Evolutionary conservation across 148 eudicot genomes (phyloP), one percentile per base, ranked within the genome.

Genomic region (Diospyros lotus): DNA sequence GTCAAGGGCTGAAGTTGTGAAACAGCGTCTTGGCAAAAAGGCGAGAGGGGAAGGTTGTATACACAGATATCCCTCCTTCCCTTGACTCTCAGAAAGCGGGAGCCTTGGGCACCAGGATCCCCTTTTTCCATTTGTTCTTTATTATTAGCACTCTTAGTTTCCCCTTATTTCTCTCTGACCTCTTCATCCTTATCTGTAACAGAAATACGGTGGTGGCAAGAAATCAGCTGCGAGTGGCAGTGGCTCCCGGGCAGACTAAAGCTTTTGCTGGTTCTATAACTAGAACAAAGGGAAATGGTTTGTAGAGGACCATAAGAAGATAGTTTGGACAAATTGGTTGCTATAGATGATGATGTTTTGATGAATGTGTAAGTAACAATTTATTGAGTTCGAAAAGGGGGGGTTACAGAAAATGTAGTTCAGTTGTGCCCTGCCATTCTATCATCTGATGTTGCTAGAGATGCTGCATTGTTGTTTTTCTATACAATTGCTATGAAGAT

Each of bases 181-280:
- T 59, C 44, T 46, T 12, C 50, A 1, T 7, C 8, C 13, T 51
- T 69, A 40, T 62, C 9, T 68, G 58, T 3, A 18, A 74, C 91
- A 91, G 93, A 91, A 82, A 78, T 91, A 91, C 66, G 82, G 89
- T 71, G 82, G 89, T 71, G 88, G 89, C 45, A 91, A 89, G 88
- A 87, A 72, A 80, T 74, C 87, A 70, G 81, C 79, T 50, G 80
- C 69, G 38, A 55, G 83, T 43, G 63, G 78, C 66, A 76, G 79
- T 54, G 75, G 83, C 78, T 76, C 81, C 9, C 82, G 86, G 3
- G 84, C 46, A 9, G 89, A 86, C 66, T 86, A 73, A 67, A 61
- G 61, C 40, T 63, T 54, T 48, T 62, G 46, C 46, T 48, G 28
- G 18, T 45, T 50, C n/a, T 53, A 14, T 15, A 48, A 28, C 66